Evolutionary conservation across 257 asterid genomes (phyloP), one percentile per base, ranked within the genome.

Genomic region (Solanum arcanum): DNA sequence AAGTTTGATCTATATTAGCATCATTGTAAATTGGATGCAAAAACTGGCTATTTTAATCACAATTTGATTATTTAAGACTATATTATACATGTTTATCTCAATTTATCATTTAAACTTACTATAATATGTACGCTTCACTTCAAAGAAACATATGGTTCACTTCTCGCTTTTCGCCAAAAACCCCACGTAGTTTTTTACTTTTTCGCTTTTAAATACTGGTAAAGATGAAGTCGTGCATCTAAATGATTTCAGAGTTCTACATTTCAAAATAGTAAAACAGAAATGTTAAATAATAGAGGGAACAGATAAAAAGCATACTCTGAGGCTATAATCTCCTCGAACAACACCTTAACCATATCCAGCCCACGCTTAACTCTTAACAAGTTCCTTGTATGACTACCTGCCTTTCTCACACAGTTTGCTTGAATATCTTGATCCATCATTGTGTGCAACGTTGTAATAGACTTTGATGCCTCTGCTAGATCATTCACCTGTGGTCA

Each of bases 291-390:
- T 46, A 83, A 84, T 74, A 64, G 81, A 89, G 85, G 88, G 66
- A 60, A 5, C 12, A 27, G 83, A 77, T 76, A 83, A 88, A 25
- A 60, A 90, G 90, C 95, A 56, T 93, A 96, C 99, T 90, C 94
- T 86, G 93, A 81, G 77, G 96, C 92, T 73, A 94, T 47, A 91
- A 96, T 95, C 86, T 94, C 95, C 91, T 94, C 98, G 64, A 96
- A 96, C 90, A 96, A 90, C 83, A 96, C 97, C 90, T 90, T 96
- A 84, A 96, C 96, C 98, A 96, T 96, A 90, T 96, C 97, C 5
- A 96, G 85, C 88, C 99, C 99, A 69, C 99, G 98, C 91, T 96
- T 96, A 88, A 96, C 99, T 88, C 98, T 92, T 85, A 96, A 90
- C 83, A 96, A 91, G 91, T 95, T 96, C 92, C 98, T 91, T 12